Base-by-base conservation (phyloP, 1,139 yeast species). In the Candida sojae region DNA sequence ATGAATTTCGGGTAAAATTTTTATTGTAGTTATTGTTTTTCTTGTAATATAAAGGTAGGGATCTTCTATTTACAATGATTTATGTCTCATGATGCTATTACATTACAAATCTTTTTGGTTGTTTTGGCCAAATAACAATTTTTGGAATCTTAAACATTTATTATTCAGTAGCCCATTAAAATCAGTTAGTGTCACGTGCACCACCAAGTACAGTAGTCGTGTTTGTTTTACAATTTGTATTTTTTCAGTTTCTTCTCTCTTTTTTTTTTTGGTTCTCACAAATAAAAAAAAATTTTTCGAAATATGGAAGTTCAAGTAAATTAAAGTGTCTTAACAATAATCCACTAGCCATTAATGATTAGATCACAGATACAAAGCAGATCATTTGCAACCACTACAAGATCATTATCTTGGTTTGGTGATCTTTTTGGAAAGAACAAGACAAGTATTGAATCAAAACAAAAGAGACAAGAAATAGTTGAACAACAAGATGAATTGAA, bases 401-500 rank as follows among this genome's bases (percentile, higher is more conserved):
- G 35, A 17, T 32, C 43, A 2, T 34, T 39, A 3, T 49, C 54
- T n/a, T 53, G 57, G 57, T 43, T 52, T 26, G 51, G 52, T 17
- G 55, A 52, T 36, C 17, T 53, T 25, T 53, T 52, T 36, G 57
- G 57, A 6, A 41, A 41, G n/a, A 50, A 50, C 17, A 48, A 45
- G 17, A 12, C 40, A 11, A 35, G 30, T n/a, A 31, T 41, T 10
- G 47, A 54, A 40, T 48, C 50, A 29, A 53, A 56, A 23, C 36
- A 47, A 32, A 47, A 58, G 48, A 55, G 58, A 54, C 55, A 58
- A 51, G 68, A 70, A 49, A 76, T 73, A 36, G 60, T 75, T 48
- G 62, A 72, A 46, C 63, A 71, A 53, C 74, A 73, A 42, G 79
- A 75, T 61, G 75, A 74, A 54, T 64, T 71, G 38, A 68, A 60